Evolutionary conservation across 108 stramenopile species (phyloP), one percentile per base, ranked within the genome.

Genomic region (Skeletonema potamos): DNA sequence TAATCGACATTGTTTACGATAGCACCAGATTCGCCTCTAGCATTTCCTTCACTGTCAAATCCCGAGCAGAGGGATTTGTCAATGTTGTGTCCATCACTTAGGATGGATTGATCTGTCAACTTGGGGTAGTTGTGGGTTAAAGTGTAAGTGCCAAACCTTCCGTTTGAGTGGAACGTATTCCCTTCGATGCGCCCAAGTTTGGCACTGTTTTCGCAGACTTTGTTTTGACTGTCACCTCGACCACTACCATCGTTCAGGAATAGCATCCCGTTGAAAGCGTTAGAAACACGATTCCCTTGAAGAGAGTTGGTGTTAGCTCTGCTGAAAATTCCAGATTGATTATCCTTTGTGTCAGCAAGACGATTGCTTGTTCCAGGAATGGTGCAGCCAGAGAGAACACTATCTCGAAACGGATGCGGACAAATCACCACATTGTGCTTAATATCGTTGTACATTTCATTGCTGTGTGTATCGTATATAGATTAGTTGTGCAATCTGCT

Each of bases 371-470:
- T 84, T 30, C 86, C 86, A 20, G 86, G 84, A n/a, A 87, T 34
- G 36, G 86, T 85, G 58, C 86, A 87, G 18, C 86, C 86, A 36
- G 77, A 69, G 11, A 80, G 58, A 20, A 34, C 54, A 1, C n/a
- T 27, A 51, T 85, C 82, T 39, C 41, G 22, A 58, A 87, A 76
- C 12, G 81, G 82, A 36, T 69, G 85, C 6, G 86, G 86, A 68
- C 86, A 87, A 27, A 83, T 81, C 0, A 71, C 83, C 2, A 83
- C 77, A 61, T 85, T 87, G 68, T 80, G 82, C n/a, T 76, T 70
- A 15, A 87, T 27, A n/a, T 68, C 66, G 57, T 87, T 87, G 74
- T 77, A 73, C 86, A 87, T 87, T 54, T 87, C 86, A 46, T 87
- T 87, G n/a, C 86, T 46, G n/a, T 46, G 44, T 13, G 13, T 18